Conservation (phyloP, 2,329 filamentous ascomycete species). For the Colletotrichum lindemuthianum region DNA sequence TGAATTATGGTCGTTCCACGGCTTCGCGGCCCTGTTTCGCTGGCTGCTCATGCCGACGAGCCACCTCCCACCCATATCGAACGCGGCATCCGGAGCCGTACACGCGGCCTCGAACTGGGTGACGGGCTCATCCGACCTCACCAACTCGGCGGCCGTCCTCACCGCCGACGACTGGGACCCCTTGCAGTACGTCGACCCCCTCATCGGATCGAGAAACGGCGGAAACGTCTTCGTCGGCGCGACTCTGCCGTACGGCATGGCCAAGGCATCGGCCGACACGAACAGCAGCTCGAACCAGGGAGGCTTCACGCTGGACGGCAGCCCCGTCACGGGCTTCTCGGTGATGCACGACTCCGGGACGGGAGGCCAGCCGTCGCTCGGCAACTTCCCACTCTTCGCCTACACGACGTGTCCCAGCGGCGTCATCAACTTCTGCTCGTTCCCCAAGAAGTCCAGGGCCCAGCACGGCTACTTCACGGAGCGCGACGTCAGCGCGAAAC, state of each 20-base stretch:
- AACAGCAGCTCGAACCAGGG: constrained; percentile 64
- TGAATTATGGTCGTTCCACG: constrained; percentile 33
- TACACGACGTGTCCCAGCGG: constrained; percentile 70
- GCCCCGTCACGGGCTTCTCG: constrained; percentile 64
- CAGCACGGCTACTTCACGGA: constrained; percentile 57
- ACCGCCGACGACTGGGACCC: constrained; percentile 42
- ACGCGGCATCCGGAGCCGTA: constrained; percentile 19
- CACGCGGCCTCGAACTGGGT: constrained; percentile 23
- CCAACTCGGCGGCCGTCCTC: constrained; percentile 15
- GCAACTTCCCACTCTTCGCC: constrained; percentile 79
- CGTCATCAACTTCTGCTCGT: constrained; percentile 70
- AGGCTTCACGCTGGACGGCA: constrained; percentile 63
- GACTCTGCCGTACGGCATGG: constrained; percentile 59
- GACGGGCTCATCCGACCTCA: constrained; percentile 15
- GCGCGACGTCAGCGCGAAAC: constrained; percentile 63
- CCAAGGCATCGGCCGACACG: constrained; percentile 67
- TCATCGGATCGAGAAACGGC: constrained; percentile 54
- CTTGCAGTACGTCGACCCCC: constrained; percentile 46
- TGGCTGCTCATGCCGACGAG: constrained; percentile 31
- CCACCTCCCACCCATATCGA: constrained; percentile 24
- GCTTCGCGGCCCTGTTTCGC: constrained; percentile 24
- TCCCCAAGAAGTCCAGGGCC: constrained; percentile 58
- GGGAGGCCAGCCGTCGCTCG: constrained; percentile 69
- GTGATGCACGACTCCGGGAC: constrained; percentile 69
- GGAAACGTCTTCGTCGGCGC: constrained; percentile 57